phyloP scores from a whole-genome alignment of 2,329 filamentous ascomycete genomes.

The Aureobasidium leucospermi region DNA sequence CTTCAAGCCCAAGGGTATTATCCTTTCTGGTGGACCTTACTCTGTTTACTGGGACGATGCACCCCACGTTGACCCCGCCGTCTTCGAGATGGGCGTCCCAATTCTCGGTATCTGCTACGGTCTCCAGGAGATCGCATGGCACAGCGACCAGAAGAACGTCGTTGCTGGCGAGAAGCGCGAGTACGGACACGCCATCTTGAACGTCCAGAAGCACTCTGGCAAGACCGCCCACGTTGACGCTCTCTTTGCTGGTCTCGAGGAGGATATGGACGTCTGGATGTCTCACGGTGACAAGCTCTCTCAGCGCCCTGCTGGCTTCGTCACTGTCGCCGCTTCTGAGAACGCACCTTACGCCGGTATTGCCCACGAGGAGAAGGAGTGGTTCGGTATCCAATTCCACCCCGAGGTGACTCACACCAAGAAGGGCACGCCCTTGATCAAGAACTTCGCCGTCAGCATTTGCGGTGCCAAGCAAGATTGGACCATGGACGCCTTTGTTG shows the following conservation, averaged over 20 bases:
- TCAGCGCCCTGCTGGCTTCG: constrained; percentile 64
- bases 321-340: constrained; percentile 63
- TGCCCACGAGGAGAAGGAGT: constrained; percentile 60
- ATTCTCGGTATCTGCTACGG: constrained; percentile 58
- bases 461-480: constrained; percentile 71
- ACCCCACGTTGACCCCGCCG: constrained; percentile 71
- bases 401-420: constrained; percentile 74
- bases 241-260: constrained; percentile 69
- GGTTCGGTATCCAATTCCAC: constrained; percentile 84
- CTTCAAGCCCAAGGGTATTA: constrained; percentile 78
- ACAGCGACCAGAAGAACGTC: constrained; percentile 58
- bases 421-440: constrained; percentile 60
- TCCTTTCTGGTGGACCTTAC: constrained; percentile 64
- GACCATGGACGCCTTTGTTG: constrained; percentile 78
- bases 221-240: constrained; percentile 59
- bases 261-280: constrained; percentile 73
- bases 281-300: constrained; percentile 81
- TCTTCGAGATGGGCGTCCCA: constrained; percentile 66
- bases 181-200: constrained; percentile 64
- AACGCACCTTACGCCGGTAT: constrained; percentile 79
- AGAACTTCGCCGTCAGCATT: constrained; percentile 79
- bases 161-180: constrained; percentile 59
- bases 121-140: constrained; percentile 67
- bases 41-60: constrained; percentile 76
- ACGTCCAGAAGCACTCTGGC: constrained; percentile 49